Evolutionary conservation across 176 grass and related monocot species (phyloP).

Genomic region (Zea luxurians): DNA sequence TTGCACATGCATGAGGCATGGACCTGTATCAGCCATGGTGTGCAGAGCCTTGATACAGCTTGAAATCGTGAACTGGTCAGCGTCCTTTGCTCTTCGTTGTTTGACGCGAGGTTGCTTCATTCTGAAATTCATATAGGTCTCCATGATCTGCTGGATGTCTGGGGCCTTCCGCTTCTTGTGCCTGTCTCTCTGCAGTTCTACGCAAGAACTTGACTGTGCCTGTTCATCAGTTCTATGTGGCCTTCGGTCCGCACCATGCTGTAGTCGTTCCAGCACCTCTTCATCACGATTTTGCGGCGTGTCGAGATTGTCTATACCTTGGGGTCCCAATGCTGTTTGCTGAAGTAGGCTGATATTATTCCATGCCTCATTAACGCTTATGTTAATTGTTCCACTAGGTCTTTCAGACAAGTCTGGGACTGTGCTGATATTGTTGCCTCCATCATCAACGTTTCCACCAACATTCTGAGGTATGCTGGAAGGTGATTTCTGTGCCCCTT

Average conservation of each 20-base stretch:
- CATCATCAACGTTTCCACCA: conserved; percentile 32
- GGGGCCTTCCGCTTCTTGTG: conserved; percentile 41
- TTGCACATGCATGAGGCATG: too few species aligned
- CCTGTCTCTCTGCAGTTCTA: conserved; percentile 45
- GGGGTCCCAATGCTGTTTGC: conserved; percentile 17
- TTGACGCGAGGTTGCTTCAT: conserved; percentile 45
- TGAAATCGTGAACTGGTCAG: conserved; percentile 41
- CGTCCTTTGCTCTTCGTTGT: conserved; percentile 35
- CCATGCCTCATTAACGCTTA: conserved; percentile 20
- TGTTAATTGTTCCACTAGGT: conserved; percentile 26
- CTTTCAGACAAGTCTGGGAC: conserved; percentile 35
- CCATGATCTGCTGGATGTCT: conserved; percentile 51
- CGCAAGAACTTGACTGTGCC: conserved; percentile 45
- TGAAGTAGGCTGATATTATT: conserved; percentile 35
- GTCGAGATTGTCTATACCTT: conserved; percentile 34
- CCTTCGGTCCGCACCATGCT: conserved; percentile 8
- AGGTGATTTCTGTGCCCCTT: conserved; percentile 24
- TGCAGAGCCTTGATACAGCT: conserved; percentile 48
- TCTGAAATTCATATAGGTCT: conserved; percentile 48
- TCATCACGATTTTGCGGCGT: conserved; percentile 42
- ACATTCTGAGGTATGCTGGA: conserved; percentile 17
- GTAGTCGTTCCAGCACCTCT: conserved; percentile 32
- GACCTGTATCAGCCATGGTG: conserved; percentile 31
- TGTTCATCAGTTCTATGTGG: conserved; percentile 36
- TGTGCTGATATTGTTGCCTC: conserved; percentile 29